Percentiles rank a stretch among this genome's conserved stretches.
Conservation (phyloP, 495 filamentous ascomycete species). For the Thozetella sp. region DNA sequence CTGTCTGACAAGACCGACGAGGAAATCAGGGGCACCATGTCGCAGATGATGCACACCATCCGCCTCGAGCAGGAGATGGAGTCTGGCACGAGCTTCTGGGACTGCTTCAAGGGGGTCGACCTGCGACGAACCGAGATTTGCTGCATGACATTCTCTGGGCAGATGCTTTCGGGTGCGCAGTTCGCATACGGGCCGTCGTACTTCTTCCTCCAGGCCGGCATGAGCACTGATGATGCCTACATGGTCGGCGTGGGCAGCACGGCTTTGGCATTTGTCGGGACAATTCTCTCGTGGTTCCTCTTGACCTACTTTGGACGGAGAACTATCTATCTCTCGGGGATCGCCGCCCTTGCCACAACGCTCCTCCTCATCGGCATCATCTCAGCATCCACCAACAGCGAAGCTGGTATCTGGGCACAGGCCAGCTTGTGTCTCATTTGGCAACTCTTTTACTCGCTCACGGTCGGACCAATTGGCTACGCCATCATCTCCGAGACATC, state of each 20-base stretch:
- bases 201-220: slow-evolving; percentile 63
- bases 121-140: slow-evolving; percentile 63
- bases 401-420: slow-evolving; percentile 19
- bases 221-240: slow-evolving; percentile 49
- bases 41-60: slow-evolving; percentile 67
- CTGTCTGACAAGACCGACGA: slow-evolving; percentile 13
- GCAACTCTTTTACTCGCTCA: slow-evolving; percentile 42
- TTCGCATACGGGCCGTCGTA: slow-evolving; percentile 66
- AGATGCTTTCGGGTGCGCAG: slow-evolving; percentile 60
- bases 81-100: slow-evolving; percentile 56
- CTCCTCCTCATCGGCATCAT: slow-evolving; percentile 35
- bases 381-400: slow-evolving; percentile 20
- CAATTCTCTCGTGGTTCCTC: slow-evolving; percentile 36
- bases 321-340: slow-evolving; percentile 38
- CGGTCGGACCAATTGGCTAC: slow-evolving; percentile 49
- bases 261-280: slow-evolving; percentile 39
- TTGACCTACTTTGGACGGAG: slow-evolving; percentile 39
- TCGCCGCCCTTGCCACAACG: slow-evolving; percentile 19
- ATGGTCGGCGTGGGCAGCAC: slow-evolving; percentile 13
- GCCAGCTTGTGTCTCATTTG: slow-evolving; percentile 35
- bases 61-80: slow-evolving; percentile 61
- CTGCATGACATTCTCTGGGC: slow-evolving; percentile 61
- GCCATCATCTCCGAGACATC: slow-evolving; percentile 53
- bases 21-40: slow-evolving; percentile 43
- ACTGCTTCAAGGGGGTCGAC: slow-evolving; percentile 63